phyloP scores from a whole-genome alignment of 2,329 filamentous ascomycete species.

The Aspergillus viridinutans region DNA sequence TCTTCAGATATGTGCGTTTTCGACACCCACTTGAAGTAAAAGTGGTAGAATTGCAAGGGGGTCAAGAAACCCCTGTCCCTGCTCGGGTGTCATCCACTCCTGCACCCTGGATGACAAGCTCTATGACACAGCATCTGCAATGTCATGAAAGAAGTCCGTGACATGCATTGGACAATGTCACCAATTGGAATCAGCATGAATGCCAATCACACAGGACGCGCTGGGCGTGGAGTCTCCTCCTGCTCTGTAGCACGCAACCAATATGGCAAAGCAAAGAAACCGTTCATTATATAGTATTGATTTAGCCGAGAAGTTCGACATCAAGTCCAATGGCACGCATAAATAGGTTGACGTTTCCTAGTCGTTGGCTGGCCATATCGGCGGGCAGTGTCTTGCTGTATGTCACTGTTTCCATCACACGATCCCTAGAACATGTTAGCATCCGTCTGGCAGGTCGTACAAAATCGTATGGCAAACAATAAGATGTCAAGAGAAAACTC shows the following conservation, averaged over 20 bases:
- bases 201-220: neutral
- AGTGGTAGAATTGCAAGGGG: neutral
- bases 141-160: neutral
- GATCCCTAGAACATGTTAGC: slow-evolving; percentile 53
- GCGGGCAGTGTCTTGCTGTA: slow-evolving; percentile 84
- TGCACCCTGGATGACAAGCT: neutral
- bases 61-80: neutral
- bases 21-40: neutral
- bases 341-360: slow-evolving; percentile 94
- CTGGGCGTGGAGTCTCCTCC: neutral
- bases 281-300: neutral
- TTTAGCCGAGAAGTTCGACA: slow-evolving; percentile 69
- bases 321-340: slow-evolving; percentile 99
- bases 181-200: neutral
- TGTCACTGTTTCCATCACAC: slow-evolving; percentile 90
- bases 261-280: neutral
- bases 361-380: slow-evolving; percentile 75
- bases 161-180: neutral
- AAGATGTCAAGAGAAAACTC: slow-evolving; percentile 22
- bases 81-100: neutral
- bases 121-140: neutral
- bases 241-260: neutral
- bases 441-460: neutral
- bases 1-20: neutral
- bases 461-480: neutral